These are phyloP conservation scores for Aphanocladium album DNA, from an alignment of 2,329 filamentous ascomycete species.

Conservation along the genomic window DNA sequence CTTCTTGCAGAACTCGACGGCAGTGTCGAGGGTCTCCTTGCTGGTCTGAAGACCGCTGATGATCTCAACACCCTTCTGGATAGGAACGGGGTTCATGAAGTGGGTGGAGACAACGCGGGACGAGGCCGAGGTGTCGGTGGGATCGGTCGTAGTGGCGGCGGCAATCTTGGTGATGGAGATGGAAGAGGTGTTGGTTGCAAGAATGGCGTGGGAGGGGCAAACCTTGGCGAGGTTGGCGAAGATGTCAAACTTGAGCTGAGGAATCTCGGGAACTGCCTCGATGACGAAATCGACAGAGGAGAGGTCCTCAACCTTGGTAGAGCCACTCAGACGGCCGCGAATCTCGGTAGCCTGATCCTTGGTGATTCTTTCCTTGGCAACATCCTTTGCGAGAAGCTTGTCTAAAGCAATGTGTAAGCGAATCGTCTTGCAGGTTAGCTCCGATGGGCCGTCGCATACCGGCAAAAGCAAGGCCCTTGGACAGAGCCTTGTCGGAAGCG, in stretches of 20 bases:
- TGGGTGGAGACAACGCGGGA: slow-evolving; percentile 92
- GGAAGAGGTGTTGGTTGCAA: slow-evolving; percentile 97
- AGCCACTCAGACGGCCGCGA: slow-evolving; percentile 62
- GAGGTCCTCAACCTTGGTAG: slow-evolving; percentile 71
- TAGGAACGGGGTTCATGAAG: slow-evolving; percentile 98
- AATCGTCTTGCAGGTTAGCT: neutral
- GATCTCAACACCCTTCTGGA: slow-evolving; percentile 97
- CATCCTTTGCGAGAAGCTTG: slow-evolving; percentile 89
- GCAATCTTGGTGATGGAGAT: slow-evolving; percentile 97
- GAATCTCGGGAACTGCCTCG: slow-evolving; percentile 92
- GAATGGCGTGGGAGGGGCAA: slow-evolving; percentile 77
- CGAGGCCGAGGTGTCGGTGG: slow-evolving; percentile 72
- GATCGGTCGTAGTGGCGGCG: slow-evolving; percentile 73
- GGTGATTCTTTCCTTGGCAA: slow-evolving; percentile 79
- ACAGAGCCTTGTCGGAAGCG: slow-evolving; percentile 73
- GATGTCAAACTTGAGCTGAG: slow-evolving; percentile 79
- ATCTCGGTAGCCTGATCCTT: slow-evolving; percentile 73
- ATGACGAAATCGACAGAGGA: slow-evolving; percentile 92
- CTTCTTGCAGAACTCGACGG: slow-evolving; percentile 77
- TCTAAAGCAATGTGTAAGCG: slow-evolving; percentile 44
- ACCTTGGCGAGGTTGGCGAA: slow-evolving; percentile 79
- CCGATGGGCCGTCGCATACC: slow-evolving; percentile 42
- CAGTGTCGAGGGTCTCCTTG: slow-evolving; percentile 71
- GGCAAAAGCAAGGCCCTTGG: slow-evolving; percentile 87
- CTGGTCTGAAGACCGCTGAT: slow-evolving; percentile 93